These are phyloP conservation scores for Camillea tinctor DNA, from an alignment of 2,329 filamentous ascomycete genomes.

Conservation along the genomic window DNA sequence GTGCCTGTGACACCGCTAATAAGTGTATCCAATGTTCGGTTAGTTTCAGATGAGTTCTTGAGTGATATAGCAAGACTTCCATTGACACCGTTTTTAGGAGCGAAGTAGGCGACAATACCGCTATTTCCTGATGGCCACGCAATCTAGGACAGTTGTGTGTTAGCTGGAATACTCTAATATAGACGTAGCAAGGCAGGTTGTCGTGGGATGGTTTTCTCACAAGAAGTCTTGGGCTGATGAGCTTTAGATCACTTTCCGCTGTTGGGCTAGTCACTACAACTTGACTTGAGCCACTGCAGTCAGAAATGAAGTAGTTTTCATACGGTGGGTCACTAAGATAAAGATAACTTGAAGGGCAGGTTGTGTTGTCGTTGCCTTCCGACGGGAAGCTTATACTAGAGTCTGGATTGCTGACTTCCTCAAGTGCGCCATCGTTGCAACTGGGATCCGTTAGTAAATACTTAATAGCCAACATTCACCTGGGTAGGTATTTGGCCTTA, in stretches of 20 bases:
- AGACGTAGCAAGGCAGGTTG: not conserved
- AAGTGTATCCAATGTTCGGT: constrained; percentile 45
- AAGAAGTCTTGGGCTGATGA: constrained; percentile 58
- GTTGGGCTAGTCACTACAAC: constrained; percentile 60
- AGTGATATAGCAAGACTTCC: constrained; percentile 53
- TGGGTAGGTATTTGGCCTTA: constrained; percentile 10
- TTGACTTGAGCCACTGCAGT: constrained; percentile 59
- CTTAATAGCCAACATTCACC: not conserved
- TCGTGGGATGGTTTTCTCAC: constrained; percentile 28
- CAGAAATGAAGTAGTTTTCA: constrained; percentile 65
- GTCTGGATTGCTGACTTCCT: constrained; percentile 2
- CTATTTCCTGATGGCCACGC: constrained; percentile 68
- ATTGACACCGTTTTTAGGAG: constrained; percentile 51
- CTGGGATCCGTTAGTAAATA: constrained; percentile 7
- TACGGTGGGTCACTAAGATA: constrained; percentile 57
- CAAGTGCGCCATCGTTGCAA: constrained; percentile 9
- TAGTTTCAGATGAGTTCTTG: constrained; percentile 46
- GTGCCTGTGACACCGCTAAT: constrained; percentile 53
- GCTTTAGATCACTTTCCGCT: constrained; percentile 49
- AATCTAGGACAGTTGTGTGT: constrained; percentile 15
- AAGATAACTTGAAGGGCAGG: constrained; percentile 21
- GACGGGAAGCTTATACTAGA: constrained; percentile 1
- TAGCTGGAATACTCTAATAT: not conserved
- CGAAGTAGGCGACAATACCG: constrained; percentile 56
- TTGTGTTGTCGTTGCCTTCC: constrained; percentile 1